Evolutionary conservation across 73 alveolate species (phyloP).

Genomic region (Uronychia binucleata): DNA sequence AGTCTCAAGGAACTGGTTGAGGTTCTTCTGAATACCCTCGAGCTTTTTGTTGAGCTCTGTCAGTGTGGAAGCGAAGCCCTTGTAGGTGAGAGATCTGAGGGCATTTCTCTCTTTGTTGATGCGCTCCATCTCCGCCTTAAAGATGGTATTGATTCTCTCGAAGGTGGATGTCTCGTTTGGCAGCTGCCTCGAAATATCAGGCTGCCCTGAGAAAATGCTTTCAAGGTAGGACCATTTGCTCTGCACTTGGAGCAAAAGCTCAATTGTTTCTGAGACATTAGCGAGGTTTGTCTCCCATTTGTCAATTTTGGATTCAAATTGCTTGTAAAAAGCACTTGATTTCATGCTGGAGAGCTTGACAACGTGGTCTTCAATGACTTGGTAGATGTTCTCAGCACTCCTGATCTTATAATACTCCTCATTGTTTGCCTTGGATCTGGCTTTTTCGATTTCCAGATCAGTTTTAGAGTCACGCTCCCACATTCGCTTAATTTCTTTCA

Average conservation of each 20-base stretch:
- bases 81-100: constrained; percentile 51
- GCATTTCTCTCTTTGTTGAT: constrained; percentile 73
- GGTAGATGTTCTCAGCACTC: constrained; percentile 72
- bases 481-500: constrained; percentile 75
- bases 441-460: constrained; percentile 71
- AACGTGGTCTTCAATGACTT: constrained; percentile 94
- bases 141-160: constrained; percentile 52
- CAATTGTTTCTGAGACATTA: constrained; percentile 80
- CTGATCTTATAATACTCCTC: constrained; percentile 72
- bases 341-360: constrained; percentile 87
- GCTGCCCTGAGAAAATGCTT: constrained; percentile 95
- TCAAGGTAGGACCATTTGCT: constrained; percentile 94
- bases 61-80: constrained; percentile 62
- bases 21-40: constrained; percentile 95
- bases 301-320: constrained; percentile 81
- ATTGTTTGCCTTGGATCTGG: constrained; percentile 53
- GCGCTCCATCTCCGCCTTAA: constrained; percentile 71
- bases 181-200: constrained; percentile 77
- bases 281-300: constrained; percentile 83
- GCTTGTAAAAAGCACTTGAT: constrained; percentile 80
- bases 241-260: constrained; percentile 74
- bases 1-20: constrained; percentile 96
- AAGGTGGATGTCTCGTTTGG: constrained; percentile 57
- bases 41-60: constrained; percentile 67
- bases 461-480: constrained; percentile 79